Base-by-base conservation (phyloP, 2,329 filamentous ascomycete species). In the Hypoxylon sp. region DNA sequence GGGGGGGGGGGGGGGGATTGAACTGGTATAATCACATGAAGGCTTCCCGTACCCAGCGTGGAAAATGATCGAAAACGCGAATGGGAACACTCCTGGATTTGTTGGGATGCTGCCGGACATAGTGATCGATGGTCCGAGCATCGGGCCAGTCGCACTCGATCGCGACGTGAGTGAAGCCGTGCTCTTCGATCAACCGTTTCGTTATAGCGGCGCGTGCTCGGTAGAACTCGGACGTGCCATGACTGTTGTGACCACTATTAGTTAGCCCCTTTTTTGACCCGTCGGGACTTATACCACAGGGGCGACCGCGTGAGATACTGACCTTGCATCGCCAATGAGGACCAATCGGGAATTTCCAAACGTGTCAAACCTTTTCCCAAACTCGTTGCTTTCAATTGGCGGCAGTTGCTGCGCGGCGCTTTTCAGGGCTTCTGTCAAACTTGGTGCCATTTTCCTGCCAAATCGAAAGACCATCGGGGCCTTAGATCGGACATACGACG, bases 181-280 rank as follows among this genome's bases (percentile, higher is more conserved):
- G 82, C 39, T 80, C 68, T 6, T 78, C 64, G 63, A 85, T 82
- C 22, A 85, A 74, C 46, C 79, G 78, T 62, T 83, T 80, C 1
- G 83, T 85, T 49, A 85, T 82, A 39, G 80, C 79, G 15, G 82
- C 81, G 13, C 84, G 80, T 3, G 82, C 82, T 26, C 74, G 62
- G 68, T 86, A 86, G 76, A 85, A 85, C 59, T 85, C 83, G 0
- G 83, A 85, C 2, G 84, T 85, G 26, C 83, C 84, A 70, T 85
- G 84, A 48, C 66, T 70, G 19, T 59, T 22, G n/a, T 34, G 11
- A n/a, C 76, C n/a, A n/a, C n/a, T n/a, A n/a, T n/a, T n/a, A n/a
- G n/a, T n/a, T n/a, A n/a, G n/a, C n/a, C n/a, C n/a, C n/a, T n/a
- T n/a, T n/a, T n/a, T n/a, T n/a, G n/a, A n/a, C n/a, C n/a, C n/a